These are phyloP conservation scores for Rehmannia glutinosa DNA, from an alignment of 257 asterid species.

Conservation along the genomic window DNA sequence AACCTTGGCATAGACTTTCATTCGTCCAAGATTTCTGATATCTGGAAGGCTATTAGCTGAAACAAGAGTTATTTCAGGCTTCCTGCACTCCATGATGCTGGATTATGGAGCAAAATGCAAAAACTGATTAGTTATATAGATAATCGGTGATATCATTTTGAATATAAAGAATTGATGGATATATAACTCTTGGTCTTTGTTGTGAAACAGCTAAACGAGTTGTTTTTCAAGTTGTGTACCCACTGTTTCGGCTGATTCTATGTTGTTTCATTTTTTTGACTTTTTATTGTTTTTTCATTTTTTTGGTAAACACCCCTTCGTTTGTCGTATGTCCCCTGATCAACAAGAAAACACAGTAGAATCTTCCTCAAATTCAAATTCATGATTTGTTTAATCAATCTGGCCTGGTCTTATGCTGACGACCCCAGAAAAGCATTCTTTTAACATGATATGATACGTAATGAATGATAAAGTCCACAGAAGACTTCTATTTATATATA, in stretches of 20 bases:
- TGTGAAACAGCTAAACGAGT: neutral
- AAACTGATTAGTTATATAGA: too few species aligned
- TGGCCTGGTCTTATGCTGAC: neutral
- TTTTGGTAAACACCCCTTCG: neutral
- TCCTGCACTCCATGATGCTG: constrained; percentile 16
- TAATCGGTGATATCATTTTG: neutral
- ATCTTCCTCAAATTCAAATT: too few species aligned
- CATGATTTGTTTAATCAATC: neutral
- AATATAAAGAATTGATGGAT: neutral
- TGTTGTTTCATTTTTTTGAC: neutral
- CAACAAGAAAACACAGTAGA: neutral
- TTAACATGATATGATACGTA: neutral
- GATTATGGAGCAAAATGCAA: neutral
- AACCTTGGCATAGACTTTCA: constrained; percentile 23
- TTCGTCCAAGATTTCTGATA: neutral
- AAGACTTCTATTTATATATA: too few species aligned
- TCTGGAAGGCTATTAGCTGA: constrained; percentile 17
- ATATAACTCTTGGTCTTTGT: neutral
- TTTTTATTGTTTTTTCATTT: neutral
- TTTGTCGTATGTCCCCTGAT: neutral
- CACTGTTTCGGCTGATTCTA: neutral
- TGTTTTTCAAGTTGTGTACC: neutral
- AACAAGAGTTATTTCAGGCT: constrained; percentile 8
- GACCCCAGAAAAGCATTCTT: too few species aligned
- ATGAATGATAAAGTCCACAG: too few species aligned